Percentiles rank a stretch among this genome's conserved stretches.
These are phyloP conservation scores for Talaromyces islandicus DNA, from an alignment of 2,329 filamentous ascomycete genomes.

Conservation along the genomic window DNA sequence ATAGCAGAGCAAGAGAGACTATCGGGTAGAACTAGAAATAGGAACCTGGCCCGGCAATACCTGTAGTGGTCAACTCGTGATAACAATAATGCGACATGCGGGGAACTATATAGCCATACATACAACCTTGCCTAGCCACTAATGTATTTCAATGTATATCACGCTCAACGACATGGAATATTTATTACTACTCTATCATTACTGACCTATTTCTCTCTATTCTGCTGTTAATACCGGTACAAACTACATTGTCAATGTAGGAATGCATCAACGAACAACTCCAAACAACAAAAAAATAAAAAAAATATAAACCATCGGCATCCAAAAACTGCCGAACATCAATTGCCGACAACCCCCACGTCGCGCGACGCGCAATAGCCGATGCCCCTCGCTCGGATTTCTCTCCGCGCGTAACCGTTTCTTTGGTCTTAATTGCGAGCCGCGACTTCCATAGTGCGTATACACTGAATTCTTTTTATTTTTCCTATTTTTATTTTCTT, in stretches of 20 bases:
- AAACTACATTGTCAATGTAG: not conserved
- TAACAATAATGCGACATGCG: not conserved
- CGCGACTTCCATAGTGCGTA: not conserved
- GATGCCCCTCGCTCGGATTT: slow-evolving; percentile 10
- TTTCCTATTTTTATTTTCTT: too few species aligned
- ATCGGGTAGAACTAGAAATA: not conserved
- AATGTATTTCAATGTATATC: too few species aligned
- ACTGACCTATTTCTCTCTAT: not conserved
- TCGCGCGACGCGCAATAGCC: slow-evolving; percentile 1
- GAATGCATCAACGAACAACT: not conserved
- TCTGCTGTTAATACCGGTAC: not conserved
- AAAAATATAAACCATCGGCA: not conserved
- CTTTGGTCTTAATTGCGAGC: not conserved
- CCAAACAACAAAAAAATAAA: not conserved
- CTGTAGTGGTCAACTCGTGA: not conserved
- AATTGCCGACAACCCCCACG: not conserved
- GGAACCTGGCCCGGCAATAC: not conserved
- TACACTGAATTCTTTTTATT: too few species aligned
- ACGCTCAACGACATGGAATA: too few species aligned
- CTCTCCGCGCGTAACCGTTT: slow-evolving; percentile 1
- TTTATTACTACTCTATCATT: not conserved
- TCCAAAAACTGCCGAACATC: not conserved
- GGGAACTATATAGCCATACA: not conserved
- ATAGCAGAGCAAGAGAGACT: not conserved
- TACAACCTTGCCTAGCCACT: too few species aligned